Evolutionary conservation across 768 basidiomycete species (phyloP), one percentile per base, ranked within the genome.

Genomic region (Amanita muscaria): DNA sequence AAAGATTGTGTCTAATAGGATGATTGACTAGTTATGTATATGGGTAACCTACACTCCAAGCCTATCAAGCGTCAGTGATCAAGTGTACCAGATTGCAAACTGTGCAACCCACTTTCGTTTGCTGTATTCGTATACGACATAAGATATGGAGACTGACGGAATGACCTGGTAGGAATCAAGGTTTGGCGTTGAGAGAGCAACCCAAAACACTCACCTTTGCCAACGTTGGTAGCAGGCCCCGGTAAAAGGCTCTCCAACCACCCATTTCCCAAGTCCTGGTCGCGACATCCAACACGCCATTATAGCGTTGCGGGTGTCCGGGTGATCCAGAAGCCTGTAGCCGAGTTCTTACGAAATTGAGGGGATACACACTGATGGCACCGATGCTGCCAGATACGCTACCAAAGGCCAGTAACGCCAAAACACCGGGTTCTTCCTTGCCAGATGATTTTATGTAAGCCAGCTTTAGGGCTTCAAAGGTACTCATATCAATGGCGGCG

Each of bases 401-500:
- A 35, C 93, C 93, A 54, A 96, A 97, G 3, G 87, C 80, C 14
- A 98, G 76, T 23, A 91, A 59, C 21, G 88, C 90, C 42, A 92
- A 71, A 5, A 92, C 79, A 2, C 88, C 88, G 0, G 94, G 90
- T 59, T 99, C 93, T 21, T 91, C 83, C 55, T 83, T 78, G 25
- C 83, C 84, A 4, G 88, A 87, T 24, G 92, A 94, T 41, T 80
- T 77, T 30, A 85, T 67, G 61, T 98, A 98, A 2, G 86, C 81
- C 34, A 92, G 68, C 61, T 98, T 98, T 46, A 99, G 77, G 2
- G 90, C 89, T 66, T 97, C 94, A 48, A 96, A 98, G 3, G 93
- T 93, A 54, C 83, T 87, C 88, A 91, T 94, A 63, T 99, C 94
- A 51, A 98, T 99, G 4, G 94, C 94, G 11, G 88, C 84, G 59